phyloP scores from a whole-genome alignment of 495 filamentous ascomycete species.

The Hypoxylon lienhwacheense region DNA sequence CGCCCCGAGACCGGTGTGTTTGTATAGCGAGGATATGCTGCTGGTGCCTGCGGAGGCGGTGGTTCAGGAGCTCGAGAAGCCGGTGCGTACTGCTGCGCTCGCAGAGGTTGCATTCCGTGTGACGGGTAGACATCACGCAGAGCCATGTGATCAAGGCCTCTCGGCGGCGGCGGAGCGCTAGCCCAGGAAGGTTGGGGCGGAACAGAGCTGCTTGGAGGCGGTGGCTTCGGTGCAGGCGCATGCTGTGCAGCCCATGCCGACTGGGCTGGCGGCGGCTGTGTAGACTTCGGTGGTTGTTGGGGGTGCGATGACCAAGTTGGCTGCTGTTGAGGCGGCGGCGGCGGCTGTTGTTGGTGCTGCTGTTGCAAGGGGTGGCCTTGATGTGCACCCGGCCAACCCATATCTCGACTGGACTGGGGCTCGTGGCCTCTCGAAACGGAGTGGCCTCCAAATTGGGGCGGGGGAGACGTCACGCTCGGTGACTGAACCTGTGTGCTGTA shows the following conservation, averaged over 20 bases:
- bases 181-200: constrained; percentile 46
- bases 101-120: constrained; percentile 37
- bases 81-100: constrained; percentile 40
- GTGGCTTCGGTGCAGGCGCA: constrained; percentile 44
- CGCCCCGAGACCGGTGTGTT: constrained; percentile 37
- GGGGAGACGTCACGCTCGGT: constrained; percentile 41
- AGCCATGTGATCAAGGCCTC: constrained; percentile 41
- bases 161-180: constrained; percentile 39
- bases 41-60: constrained; percentile 32
- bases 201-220: constrained; percentile 41
- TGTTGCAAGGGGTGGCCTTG: constrained; percentile 34
- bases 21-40: constrained; percentile 36
- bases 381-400: constrained; percentile 35
- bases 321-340: constrained; percentile 35
- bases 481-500: constrained; percentile 38
- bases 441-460: constrained; percentile 42
- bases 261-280: constrained; percentile 42
- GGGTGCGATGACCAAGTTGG: constrained; percentile 41
- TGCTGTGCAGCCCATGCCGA: constrained; percentile 52
- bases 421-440: constrained; percentile 36
- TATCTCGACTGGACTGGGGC: constrained; percentile 33
- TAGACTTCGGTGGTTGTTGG: constrained; percentile 43
- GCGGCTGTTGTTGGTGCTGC: constrained; percentile 37
- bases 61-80: constrained; percentile 40
- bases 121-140: constrained; percentile 41